These are phyloP conservation scores for Cyberlindnera mississippiensis DNA, from an alignment of 805 yeast species.

Conservation along the genomic window DNA sequence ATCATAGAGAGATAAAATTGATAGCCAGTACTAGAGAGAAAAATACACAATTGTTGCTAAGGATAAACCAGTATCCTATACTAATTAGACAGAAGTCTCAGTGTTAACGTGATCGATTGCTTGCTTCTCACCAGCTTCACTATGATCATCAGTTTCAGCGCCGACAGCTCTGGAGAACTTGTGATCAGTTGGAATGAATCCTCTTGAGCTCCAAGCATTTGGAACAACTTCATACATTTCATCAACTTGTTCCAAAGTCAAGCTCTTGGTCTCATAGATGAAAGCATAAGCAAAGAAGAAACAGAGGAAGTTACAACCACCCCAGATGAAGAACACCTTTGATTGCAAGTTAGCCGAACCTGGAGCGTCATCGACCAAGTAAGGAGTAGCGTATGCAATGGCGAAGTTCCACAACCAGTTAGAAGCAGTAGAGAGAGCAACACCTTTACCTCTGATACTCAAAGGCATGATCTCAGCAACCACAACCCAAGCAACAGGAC, in stretches of 20 bases:
- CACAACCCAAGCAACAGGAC: slow-evolving; percentile 73
- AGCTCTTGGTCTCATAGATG: slow-evolving; percentile 64
- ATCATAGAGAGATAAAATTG: no score
- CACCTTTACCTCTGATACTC: slow-evolving; percentile 69
- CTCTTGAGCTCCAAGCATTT: slow-evolving; percentile 32
- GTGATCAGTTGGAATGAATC: slow-evolving; percentile 32
- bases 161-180: slow-evolving; percentile 26
- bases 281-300: slow-evolving; percentile 53
- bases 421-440: slow-evolving; percentile 67
- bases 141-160: not conserved
- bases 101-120: slow-evolving; percentile 5
- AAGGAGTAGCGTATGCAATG: slow-evolving; percentile 74
- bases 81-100: slow-evolving; percentile 3
- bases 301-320: slow-evolving; percentile 57
- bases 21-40: no score
- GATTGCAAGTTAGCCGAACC: slow-evolving; percentile 60
- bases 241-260: slow-evolving; percentile 65
- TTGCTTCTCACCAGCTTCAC: slow-evolving; percentile 5
- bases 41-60: no score
- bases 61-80: no score
- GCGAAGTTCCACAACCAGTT: slow-evolving; percentile 79
- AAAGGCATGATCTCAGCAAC: slow-evolving; percentile 64
- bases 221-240: slow-evolving; percentile 43
- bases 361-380: slow-evolving; percentile 59
- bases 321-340: slow-evolving; percentile 73